Conservation (phyloP, 257 asterid genomes). For the Primulina eburnea region DNA sequence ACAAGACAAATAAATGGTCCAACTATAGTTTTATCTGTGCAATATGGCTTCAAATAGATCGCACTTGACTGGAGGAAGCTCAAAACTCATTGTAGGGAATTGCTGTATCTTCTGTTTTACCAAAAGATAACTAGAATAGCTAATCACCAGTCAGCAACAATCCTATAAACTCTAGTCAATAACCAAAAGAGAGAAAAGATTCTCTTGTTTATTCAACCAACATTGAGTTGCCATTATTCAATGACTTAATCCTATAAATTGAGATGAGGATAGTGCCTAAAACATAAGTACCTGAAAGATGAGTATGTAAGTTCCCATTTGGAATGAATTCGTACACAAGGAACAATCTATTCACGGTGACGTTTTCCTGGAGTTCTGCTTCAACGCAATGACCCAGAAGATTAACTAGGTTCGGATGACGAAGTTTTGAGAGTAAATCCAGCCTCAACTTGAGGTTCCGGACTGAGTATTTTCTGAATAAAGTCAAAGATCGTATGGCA, state of each 20-base stretch:
- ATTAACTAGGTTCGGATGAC: slow-evolving; percentile 74
- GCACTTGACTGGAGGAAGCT: too few species aligned
- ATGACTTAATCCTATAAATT: not conserved
- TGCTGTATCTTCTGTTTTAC: too few species aligned
- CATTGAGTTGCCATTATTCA: not conserved
- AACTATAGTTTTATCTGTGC: too few species aligned
- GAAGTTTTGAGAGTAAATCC: slow-evolving; percentile 84
- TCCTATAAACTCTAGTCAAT: not conserved
- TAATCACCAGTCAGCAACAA: too few species aligned
- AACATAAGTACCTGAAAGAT: slow-evolving; percentile 65
- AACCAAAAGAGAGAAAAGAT: not conserved
- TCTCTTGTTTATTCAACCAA: not conserved
- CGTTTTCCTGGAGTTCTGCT: slow-evolving; percentile 61
- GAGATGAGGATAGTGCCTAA: not conserved
- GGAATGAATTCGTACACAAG: slow-evolving; percentile 83
- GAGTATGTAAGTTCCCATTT: slow-evolving; percentile 66
- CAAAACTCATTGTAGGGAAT: too few species aligned
- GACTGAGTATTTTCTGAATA: slow-evolving; percentile 51
- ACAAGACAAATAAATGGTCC: not conserved
- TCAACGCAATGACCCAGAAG: slow-evolving; percentile 84
- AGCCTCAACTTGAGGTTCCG: slow-evolving; percentile 69
- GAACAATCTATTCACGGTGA: slow-evolving; percentile 53
- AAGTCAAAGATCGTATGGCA: slow-evolving; percentile 59
- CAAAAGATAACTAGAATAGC: too few species aligned
- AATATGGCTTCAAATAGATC: too few species aligned